phyloP scores from a whole-genome alignment of 306 rosid genomes.

The Vigna hirtella region DNA sequence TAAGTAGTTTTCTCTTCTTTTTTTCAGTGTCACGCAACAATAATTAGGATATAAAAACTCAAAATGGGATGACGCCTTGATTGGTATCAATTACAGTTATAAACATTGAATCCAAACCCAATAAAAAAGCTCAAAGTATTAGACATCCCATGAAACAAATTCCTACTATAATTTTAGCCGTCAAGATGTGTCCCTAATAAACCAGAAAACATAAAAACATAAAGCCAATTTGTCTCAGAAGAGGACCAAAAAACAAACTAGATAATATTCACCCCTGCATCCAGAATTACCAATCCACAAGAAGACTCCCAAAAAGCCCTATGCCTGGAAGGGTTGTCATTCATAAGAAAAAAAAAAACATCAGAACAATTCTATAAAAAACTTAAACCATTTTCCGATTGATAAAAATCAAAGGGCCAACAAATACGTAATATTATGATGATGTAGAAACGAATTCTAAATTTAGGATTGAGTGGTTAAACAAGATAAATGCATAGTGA shows the following conservation, averaged over 20 bases:
- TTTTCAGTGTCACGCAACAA: not conserved
- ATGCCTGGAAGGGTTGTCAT: slow-evolving; percentile 62
- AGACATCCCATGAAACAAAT: slow-evolving; percentile 58
- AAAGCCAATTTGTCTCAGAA: slow-evolving; percentile 55
- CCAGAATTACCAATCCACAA: slow-evolving; percentile 74
- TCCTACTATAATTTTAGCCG: slow-evolving; percentile 64
- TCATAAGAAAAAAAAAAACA: not conserved
- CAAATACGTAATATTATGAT: not conserved
- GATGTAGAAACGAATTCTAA: not conserved
- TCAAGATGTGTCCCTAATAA: slow-evolving; percentile 53
- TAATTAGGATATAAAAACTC: slow-evolving; percentile 5
- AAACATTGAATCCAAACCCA: slow-evolving; percentile 58
- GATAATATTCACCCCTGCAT: slow-evolving; percentile 97
- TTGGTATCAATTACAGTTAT: slow-evolving; percentile 57
- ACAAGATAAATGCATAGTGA: slow-evolving; percentile 4
- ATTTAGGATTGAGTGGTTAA: not conserved
- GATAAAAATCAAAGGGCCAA: not conserved
- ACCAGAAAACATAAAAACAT: slow-evolving; percentile 55
- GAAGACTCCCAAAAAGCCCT: slow-evolving; percentile 46
- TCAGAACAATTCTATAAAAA: not conserved
- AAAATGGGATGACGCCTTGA: slow-evolving; percentile 44
- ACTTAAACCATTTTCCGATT: not conserved
- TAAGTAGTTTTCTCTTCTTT: not conserved
- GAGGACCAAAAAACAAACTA: slow-evolving; percentile 56
- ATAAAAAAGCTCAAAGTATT: slow-evolving; percentile 58